A percentile compares a stretch with the other conserved stretches of the same genome.
phyloP scores from a whole-genome alignment of 2,329 filamentous ascomycete species.

The Aureobasidium subglaciale region DNA sequence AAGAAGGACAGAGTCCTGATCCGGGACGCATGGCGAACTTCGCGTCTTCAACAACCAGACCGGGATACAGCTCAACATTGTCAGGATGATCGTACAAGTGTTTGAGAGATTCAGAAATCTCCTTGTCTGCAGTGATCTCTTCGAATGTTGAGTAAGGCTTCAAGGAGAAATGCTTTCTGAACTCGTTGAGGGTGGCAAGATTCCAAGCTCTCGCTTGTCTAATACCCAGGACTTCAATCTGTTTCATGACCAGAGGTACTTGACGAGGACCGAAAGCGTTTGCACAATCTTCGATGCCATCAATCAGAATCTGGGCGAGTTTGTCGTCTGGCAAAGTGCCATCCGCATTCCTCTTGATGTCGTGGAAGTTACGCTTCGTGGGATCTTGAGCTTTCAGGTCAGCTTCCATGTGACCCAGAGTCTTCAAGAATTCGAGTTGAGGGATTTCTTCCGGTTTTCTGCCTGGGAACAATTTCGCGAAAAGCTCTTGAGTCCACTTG shows the following conservation, averaged over 20 bases:
- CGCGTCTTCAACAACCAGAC: constrained; percentile 54
- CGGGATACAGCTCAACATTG: constrained; percentile 63
- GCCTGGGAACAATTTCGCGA: constrained; percentile 27
- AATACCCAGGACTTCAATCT: constrained; percentile 58
- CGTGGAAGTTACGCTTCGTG: constrained; percentile 27
- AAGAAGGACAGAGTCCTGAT: constrained; percentile 46
- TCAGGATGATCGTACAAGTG: constrained; percentile 58
- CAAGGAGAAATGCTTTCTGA: constrained; percentile 56
- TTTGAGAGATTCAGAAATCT: constrained; percentile 50
- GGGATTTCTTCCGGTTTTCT: constrained; percentile 19
- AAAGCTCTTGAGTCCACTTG: constrained; percentile 37
- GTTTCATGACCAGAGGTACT: constrained; percentile 51
- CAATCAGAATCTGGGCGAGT: constrained; percentile 49
- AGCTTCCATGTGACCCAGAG: constrained; percentile 23
- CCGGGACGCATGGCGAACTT: constrained; percentile 48
- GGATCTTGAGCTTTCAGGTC: constrained; percentile 26
- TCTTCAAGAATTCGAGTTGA: constrained; percentile 25
- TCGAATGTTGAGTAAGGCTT: constrained; percentile 50
- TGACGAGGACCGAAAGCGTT: constrained; percentile 54
- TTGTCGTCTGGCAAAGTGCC: constrained; percentile 52
- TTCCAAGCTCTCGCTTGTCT: constrained; percentile 56
- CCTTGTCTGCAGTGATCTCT: constrained; percentile 51
- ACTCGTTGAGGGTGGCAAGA: constrained; percentile 56
- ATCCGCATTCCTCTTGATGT: constrained; percentile 30
- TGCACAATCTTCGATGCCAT: constrained; percentile 54